These are phyloP conservation scores for Cicer pinnatifidum DNA, from an alignment of 306 rosid genomes.

Conservation along the genomic window DNA sequence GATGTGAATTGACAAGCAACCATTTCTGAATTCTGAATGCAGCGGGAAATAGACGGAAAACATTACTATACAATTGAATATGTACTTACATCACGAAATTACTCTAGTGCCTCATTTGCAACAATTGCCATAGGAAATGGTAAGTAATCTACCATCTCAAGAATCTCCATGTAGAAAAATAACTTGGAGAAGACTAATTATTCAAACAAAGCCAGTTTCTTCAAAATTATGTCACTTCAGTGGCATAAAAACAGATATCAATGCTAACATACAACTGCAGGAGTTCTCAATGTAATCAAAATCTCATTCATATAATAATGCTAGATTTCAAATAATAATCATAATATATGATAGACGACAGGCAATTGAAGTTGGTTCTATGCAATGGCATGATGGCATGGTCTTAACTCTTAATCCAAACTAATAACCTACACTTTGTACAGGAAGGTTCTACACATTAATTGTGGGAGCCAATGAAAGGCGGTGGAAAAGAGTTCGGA, in stretches of 20 bases:
- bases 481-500: constrained; percentile 81
- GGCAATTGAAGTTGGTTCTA: not conserved
- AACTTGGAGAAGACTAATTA: not conserved
- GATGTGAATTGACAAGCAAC: constrained; percentile 19
- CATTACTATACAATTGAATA: constrained; percentile 86
- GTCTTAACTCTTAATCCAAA: constrained; percentile 12
- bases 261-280: not conserved
- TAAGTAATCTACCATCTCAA: constrained; percentile 43
- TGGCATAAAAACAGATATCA: not conserved
- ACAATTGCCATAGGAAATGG: constrained; percentile 93
- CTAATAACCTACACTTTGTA: constrained; percentile 15
- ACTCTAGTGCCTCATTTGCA: constrained; percentile 68
- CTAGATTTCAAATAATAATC: not conserved
- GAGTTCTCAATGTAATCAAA: constrained; percentile 2
- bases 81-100: constrained; percentile 71
- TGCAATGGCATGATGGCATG: not conserved
- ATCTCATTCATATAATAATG: not conserved
- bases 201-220: not conserved
- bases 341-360: not conserved
- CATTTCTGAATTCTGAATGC: constrained; percentile 48
- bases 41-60: constrained; percentile 76
- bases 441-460: constrained; percentile 87
- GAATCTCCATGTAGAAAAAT: not conserved
- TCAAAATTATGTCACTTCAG: not conserved
- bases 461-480: constrained; percentile 87